Evolutionary conservation across 163 green algal genomes (phyloP), one percentile per base, ranked within the genome.

Genomic region (Scenedesmus sp.): DNA sequence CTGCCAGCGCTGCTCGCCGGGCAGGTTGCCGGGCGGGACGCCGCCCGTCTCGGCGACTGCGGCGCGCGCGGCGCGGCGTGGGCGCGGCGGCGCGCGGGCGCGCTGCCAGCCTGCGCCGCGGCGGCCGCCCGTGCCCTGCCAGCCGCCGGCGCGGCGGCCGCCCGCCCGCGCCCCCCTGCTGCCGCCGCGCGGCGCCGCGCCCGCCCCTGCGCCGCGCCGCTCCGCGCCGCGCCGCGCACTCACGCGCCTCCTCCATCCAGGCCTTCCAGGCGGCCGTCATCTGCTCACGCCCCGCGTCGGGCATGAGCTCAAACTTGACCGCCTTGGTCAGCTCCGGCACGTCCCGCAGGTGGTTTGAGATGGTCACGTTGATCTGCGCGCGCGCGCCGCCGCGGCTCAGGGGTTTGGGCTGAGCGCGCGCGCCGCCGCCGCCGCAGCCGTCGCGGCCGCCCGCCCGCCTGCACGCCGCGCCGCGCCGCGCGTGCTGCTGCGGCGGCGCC

Each of bases 191-290:
- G 6, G n/a, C 51, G 18, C 6, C 51, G 18, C 51, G 7, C 51
- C 51, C 42, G 57, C 57, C 24, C 28, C 57, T 64, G 50, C 50
- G 7, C 6, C 50, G 50, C 50, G n/a, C n/a, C n/a, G n/a, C 50
- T 20, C 50, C n/a, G n/a, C n/a, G n/a, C n/a, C n/a, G n/a, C n/a
- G n/a, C n/a, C n/a, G n/a, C n/a, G n/a, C 36, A 58, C 85, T 51
- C 73, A 93, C 90, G 82, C 70, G 88, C 86, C 54, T 93, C 84
- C 77, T 96, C 84, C 57, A 98, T 81, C 94, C 93, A 97, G 0
- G 70, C 60, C 87, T 95, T 97, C 95, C 95, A 98, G 0, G 87
- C 85, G 28, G 77, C 88, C 45, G 89, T 94, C 22, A 98, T 84
- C 17, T 82, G 75, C 10, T 97, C 94, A 29, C 90, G 88, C 33